phyloP scores from a whole-genome alignment of 257 asterid genomes.

The Solanum clarkiae region DNA sequence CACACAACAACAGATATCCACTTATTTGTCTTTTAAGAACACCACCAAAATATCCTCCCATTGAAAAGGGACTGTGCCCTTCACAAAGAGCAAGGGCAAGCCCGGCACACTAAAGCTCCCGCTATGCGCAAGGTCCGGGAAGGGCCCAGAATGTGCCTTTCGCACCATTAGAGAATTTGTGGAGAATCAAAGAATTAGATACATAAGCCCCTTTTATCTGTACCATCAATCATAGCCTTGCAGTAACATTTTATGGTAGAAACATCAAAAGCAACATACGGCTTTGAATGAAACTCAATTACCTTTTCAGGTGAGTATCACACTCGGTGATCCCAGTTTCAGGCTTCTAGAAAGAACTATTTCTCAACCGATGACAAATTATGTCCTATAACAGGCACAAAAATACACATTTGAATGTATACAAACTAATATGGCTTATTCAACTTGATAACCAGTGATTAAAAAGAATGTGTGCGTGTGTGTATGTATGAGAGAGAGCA shows the following conservation, averaged over 20 bases:
- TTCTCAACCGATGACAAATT: neutral
- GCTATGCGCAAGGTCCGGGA: too few species aligned
- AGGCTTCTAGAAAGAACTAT: neutral
- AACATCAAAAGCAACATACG: neutral
- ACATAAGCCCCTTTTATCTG: neutral
- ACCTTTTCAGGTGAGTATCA: neutral
- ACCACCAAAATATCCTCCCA: neutral
- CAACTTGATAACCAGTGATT: neutral
- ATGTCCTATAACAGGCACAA: neutral
- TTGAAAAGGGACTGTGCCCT: neutral
- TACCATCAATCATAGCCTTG: neutral
- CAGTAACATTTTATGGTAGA: neutral
- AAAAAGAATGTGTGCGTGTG: neutral
- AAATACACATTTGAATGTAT: neutral
- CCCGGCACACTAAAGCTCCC: too few species aligned
- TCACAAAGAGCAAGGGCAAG: too few species aligned
- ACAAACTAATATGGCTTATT: neutral
- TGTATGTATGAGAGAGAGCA: neutral
- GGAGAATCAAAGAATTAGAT: neutral
- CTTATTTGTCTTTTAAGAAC: neutral
- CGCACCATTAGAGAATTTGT: neutral
- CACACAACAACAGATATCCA: neutral
- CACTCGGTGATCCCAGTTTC: neutral
- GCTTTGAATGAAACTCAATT: neutral
- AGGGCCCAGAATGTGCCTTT: too few species aligned